These are phyloP conservation scores for Cochliopodium minus DNA, from an alignment of 208 protist species.

Conservation along the genomic window DNA sequence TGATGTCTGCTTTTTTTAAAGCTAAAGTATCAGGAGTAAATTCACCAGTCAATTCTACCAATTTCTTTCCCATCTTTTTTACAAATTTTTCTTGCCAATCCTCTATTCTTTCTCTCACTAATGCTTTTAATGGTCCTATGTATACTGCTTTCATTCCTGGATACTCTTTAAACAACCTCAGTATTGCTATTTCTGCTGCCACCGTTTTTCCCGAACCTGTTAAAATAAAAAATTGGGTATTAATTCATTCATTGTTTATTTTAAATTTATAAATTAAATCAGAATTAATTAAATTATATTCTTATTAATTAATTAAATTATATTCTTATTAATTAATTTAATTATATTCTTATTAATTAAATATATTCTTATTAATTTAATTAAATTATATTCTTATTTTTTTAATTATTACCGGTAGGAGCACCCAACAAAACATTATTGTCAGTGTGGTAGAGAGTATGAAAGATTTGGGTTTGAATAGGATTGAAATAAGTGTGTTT, in stretches of 20 bases:
- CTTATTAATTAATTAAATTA: no score
- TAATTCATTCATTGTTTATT: no score
- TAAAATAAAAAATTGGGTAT: no score
- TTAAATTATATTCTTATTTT: conserved; percentile 24
- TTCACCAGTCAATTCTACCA: conserved; percentile 96
- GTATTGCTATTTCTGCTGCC: conserved; percentile 89
- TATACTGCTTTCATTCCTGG: conserved; percentile 86
- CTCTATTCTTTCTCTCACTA: conserved; percentile 91
- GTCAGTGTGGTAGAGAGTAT: conserved; percentile 91
- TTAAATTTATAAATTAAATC: no score
- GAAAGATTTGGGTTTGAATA: conserved; percentile 95
- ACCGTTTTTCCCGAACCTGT: conserved; percentile 96
- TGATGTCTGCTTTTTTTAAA: conserved; percentile 76
- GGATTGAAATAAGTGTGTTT: conserved; percentile 91
- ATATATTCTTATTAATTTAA: no score
- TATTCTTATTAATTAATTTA: no score
- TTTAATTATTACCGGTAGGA: no score
- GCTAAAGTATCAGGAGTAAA: conserved; percentile 71
- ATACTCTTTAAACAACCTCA: conserved; percentile 67
- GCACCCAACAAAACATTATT: conserved; percentile 90
- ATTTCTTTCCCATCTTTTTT: conserved; percentile 55
- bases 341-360: no score
- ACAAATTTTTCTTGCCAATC: conserved; percentile 83
- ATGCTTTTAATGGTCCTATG: conserved; percentile 96
- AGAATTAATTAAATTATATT: no score